phyloP scores from a whole-genome alignment of 2,329 filamentous ascomycete species.

The Grosmannia penicillata region DNA sequence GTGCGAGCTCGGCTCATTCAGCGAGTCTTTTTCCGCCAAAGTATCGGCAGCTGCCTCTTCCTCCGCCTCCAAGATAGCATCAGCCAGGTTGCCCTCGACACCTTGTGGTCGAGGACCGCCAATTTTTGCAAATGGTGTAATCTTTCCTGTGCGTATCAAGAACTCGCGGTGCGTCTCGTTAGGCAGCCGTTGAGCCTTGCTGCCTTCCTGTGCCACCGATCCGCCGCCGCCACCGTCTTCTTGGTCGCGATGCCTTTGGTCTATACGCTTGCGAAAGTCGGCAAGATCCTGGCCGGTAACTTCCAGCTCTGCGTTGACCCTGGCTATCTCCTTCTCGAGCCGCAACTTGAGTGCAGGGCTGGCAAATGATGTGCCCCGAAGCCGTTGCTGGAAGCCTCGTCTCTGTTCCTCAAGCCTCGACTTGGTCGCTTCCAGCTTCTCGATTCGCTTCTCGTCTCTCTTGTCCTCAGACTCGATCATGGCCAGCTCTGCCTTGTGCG shows the following conservation, averaged over 20 bases:
- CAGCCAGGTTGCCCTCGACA: slow-evolving; percentile 54
- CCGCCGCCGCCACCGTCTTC: slow-evolving; percentile 4
- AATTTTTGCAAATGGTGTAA: slow-evolving; percentile 84
- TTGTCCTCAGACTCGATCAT: slow-evolving; percentile 49
- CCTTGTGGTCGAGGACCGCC: slow-evolving; percentile 46
- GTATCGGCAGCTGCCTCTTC: slow-evolving; percentile 47
- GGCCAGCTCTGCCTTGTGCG: slow-evolving; percentile 42
- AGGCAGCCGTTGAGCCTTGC: slow-evolving; percentile 38
- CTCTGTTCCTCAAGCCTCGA: slow-evolving; percentile 52
- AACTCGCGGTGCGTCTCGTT: slow-evolving; percentile 80
- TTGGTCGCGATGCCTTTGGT: slow-evolving; percentile 42
- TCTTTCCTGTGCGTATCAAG: slow-evolving; percentile 89
- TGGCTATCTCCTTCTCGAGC: slow-evolving; percentile 47
- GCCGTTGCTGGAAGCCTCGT: slow-evolving; percentile 32
- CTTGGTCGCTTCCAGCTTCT: slow-evolving; percentile 37
- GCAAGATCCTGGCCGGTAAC: slow-evolving; percentile 56
- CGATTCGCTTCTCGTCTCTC: slow-evolving; percentile 46
- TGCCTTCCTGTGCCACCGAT: slow-evolving; percentile 19
- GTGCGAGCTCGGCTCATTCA: slow-evolving; percentile 46
- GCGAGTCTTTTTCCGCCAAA: slow-evolving; percentile 22
- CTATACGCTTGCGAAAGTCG: slow-evolving; percentile 70
- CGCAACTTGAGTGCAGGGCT: slow-evolving; percentile 39
- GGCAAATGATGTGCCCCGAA: slow-evolving; percentile 24
- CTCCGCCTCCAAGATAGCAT: slow-evolving; percentile 70
- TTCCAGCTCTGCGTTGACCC: slow-evolving; percentile 40